A percentile compares a stretch with the other conserved stretches of the same genome.
Evolutionary conservation across 257 asterid species (phyloP).

Genomic region (Rauvolfia tetraphylla): DNA sequence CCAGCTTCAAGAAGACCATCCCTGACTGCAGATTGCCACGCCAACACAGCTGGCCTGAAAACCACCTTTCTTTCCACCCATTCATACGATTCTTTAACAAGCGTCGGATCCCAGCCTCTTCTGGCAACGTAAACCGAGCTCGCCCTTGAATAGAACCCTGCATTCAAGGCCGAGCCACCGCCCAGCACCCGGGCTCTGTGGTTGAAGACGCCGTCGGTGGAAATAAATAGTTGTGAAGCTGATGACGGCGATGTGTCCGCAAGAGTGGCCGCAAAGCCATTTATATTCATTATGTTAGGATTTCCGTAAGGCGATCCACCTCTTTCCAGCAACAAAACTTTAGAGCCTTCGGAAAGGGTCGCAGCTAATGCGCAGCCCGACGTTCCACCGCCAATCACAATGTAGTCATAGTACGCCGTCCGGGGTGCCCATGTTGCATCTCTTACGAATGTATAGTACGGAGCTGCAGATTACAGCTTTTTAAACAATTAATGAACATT

Average conservation of each 20-base stretch:
- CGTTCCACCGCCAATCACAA: constrained; percentile 76
- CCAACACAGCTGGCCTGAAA: constrained; percentile 39
- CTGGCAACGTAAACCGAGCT: constrained; percentile 24
- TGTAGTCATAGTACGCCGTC: constrained; percentile 52
- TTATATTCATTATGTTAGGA: constrained; percentile 46
- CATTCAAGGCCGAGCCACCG: constrained; percentile 76
- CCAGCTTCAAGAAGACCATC: constrained; percentile 64
- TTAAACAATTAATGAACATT: too few relatives aligned
- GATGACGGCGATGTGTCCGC: constrained; percentile 51
- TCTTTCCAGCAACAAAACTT: constrained; percentile 64
- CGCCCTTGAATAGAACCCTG: constrained; percentile 75
- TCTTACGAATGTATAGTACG: constrained; percentile 48
- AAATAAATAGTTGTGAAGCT: constrained; percentile 59
- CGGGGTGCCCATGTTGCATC: constrained; percentile 58
- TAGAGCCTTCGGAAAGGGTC: constrained; percentile 56
- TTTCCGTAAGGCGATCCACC: constrained; percentile 72
- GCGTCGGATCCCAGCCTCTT: constrained; percentile 53
- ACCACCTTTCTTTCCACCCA: constrained; percentile 84
- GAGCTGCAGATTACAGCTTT: constrained; percentile 38
- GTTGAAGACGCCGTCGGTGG: constrained; percentile 80
- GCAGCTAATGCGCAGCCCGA: constrained; percentile 82
- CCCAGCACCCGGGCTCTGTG: constrained; percentile 74
- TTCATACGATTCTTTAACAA: constrained; percentile 52
- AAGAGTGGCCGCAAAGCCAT: constrained; percentile 32
- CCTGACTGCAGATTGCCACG: constrained; percentile 76